Evolutionary conservation across 2,329 filamentous ascomycete genomes (phyloP).

Genomic region (Colletotrichum sansevieriae): DNA sequence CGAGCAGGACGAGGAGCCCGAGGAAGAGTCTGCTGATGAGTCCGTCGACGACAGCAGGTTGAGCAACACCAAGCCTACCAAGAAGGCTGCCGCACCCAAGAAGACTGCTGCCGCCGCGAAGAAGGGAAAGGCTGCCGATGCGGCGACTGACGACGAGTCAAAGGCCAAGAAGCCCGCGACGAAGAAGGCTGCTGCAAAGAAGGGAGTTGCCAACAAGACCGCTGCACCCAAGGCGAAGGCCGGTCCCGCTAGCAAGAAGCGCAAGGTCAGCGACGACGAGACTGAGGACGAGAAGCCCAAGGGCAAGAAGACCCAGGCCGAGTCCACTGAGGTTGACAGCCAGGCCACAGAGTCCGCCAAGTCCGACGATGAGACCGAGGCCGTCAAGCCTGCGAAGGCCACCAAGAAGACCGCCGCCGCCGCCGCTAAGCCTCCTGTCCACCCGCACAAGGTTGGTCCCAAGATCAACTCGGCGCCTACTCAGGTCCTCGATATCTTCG

Average conservation of each 20-base stretch:
- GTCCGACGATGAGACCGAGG: constrained; percentile 32
- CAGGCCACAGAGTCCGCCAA: constrained; percentile 40
- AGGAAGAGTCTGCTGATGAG: constrained; percentile 22
- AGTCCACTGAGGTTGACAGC: constrained; percentile 35
- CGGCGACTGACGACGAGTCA: constrained; percentile 49
- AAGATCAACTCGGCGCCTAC: constrained; percentile 71
- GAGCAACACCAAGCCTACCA: constrained; percentile 46
- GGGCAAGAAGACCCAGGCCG: constrained; percentile 43
- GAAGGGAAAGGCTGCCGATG: constrained; percentile 61
- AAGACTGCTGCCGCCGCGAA: constrained; percentile 37
- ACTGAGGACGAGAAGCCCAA: constrained; percentile 43
- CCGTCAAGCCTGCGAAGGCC: constrained; percentile 39
- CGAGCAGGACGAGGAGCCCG: constrained; percentile 15
- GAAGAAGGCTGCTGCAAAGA: constrained; percentile 65
- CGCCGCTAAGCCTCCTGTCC: constrained; percentile 35
- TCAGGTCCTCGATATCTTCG: constrained; percentile 77
- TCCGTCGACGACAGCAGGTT: constrained; percentile 14
- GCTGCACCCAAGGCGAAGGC: constrained; percentile 30
- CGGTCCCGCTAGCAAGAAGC: constrained; percentile 41
- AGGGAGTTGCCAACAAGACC: constrained; percentile 39
- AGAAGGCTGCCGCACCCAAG: constrained; percentile 48
- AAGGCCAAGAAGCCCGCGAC: constrained; percentile 59
- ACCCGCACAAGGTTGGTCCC: constrained; percentile 41
- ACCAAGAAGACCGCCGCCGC: constrained; percentile 36
- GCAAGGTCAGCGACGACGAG: constrained; percentile 40